Evolutionary conservation across 106 monocot species (phyloP), one percentile per base, ranked within the genome.

Genomic region (Dendrobium chrysotoxum): DNA sequence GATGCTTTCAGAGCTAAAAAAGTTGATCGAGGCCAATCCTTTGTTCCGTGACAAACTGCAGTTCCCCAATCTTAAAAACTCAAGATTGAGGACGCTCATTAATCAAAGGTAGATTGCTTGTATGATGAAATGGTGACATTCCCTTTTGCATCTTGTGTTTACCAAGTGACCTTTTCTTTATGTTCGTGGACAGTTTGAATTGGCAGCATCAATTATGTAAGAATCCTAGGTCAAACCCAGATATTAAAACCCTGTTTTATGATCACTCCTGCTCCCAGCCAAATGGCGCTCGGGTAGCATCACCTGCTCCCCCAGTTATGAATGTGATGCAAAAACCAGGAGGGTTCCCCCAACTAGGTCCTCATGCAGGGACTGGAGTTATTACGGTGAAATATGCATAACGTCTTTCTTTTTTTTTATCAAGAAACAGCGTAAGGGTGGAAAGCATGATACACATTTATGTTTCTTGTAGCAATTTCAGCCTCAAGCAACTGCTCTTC

Each of bases 121-220:
- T 31, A 18, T 40, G 40, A 42, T 40, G 42, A 74, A 74, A n/a
- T 67, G 39, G 23, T 31, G 10, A 26, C 40, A 38, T 42, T 65
- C 38, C 42, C 35, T 13, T 17, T 39, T 40, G n/a, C 25, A 4
- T 64, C 64, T 21, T 47, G 26, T 71, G 50, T 72, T 55, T 41
- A 38, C 7, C 39, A 72, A 35, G 64, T 78, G 72, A 53, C 12
- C 40, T 72, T 46, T 18, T 2, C 9, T 1, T 20, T 68, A 15
- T 38, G 39, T 26, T 83, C 41, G 3, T 42, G 44, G 23, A 66
- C 85, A 91, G 91, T 80, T 86, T 91, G 82, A 91, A 88, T 84
- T 91, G 88, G 91, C 91, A 91, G 67, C 91, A 91, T 76, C 86
- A 88, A 40, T 82, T 86, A 41, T 91, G 91, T 79, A 91, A 91